Evolutionary conservation across 441 rosid genomes (phyloP).

Genomic region (Pelargonium myrrhifolium): DNA sequence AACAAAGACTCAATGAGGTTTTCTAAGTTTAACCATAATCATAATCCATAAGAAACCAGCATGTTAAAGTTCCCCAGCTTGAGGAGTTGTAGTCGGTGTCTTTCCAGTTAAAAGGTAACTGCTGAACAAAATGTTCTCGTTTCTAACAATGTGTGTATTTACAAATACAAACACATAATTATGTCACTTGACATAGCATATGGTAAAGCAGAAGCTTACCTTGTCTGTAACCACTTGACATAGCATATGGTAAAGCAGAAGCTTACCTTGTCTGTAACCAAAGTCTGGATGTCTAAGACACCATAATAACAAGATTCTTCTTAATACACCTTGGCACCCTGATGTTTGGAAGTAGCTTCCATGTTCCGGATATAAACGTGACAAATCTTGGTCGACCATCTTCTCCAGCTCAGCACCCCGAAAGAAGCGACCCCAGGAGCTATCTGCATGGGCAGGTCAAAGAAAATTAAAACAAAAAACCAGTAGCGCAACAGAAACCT

Average conservation of each 20-base stretch:
- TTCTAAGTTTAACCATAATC: neutral
- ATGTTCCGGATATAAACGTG: slow-evolving; percentile 85
- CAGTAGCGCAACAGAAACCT: neutral
- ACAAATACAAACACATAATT: neutral
- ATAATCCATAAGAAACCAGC: neutral
- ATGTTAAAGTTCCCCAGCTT: neutral
- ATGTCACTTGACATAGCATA: neutral
- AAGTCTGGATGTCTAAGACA: slow-evolving; percentile 80
- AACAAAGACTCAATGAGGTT: neutral
- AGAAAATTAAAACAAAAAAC: slow-evolving; percentile 5
- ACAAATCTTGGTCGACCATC: slow-evolving; percentile 84
- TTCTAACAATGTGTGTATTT: neutral
- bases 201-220: slow-evolving; percentile 25
- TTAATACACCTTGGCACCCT: slow-evolving; percentile 87
- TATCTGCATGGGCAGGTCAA: slow-evolving; percentile 43
- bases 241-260: neutral
- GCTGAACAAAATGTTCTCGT: neutral
- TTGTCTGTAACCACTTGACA: slow-evolving; percentile 65
- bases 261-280: slow-evolving; percentile 77
- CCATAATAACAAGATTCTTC: slow-evolving; percentile 81
- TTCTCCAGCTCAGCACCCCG: slow-evolving; percentile 86
- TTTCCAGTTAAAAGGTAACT: neutral
- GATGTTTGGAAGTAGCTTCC: slow-evolving; percentile 87
- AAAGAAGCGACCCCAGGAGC: slow-evolving; percentile 92
- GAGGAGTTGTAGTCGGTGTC: neutral